Base-by-base conservation (phyloP, 352 stramenopile genomes). In the Phytophthora kernoviae region DNA sequence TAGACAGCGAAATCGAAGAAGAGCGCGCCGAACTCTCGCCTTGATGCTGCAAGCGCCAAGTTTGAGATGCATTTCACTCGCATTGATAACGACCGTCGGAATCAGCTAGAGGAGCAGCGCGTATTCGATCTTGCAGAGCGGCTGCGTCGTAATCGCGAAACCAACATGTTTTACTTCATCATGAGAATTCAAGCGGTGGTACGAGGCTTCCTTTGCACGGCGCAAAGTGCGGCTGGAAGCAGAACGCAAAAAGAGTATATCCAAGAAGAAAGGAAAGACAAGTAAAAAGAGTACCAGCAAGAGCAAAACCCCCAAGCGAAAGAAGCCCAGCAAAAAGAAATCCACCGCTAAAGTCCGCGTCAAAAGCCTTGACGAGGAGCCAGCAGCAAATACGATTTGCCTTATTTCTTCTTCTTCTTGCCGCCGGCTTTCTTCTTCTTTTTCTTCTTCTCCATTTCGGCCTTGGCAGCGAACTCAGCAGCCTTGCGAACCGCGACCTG, bases 401-500 rank as follows among this genome's bases (percentile, higher is more conserved):
- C 44, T 26, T 66, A 65, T 41, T 73, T 65, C 48, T 88, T 82
- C 60, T 85, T 86, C 70, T 92, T 92, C 65, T 87, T 88, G 32
- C 54, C 66, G 17, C 46, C 55, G 20, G 65, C 68, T 22, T 81
- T 82, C 48, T 92, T 93, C 48, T 85, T 90, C 69, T 90, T 90
- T 54, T 91, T 90, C 68, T 90, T 91, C 70, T 90, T 90, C 37
- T 93, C 84, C 53, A 93, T 73, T 62, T 93, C 84, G 4, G 72
- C 66, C 39, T 79, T 75, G n/a, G 80, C 84, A 4, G 81, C 76
- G 37, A 88, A 89, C 55, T 91, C 84, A 49, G 76, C 75, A 18
- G 82, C 81, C 52, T 91, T 91, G 27, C 84, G 77, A 37, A 73
- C 81, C 8, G 84, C 79, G 20, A 89, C 15, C 45, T 93, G 84